phyloP scores from a whole-genome alignment of 768 basidiomycete species.

The Kwoniella mangroviensis region DNA sequence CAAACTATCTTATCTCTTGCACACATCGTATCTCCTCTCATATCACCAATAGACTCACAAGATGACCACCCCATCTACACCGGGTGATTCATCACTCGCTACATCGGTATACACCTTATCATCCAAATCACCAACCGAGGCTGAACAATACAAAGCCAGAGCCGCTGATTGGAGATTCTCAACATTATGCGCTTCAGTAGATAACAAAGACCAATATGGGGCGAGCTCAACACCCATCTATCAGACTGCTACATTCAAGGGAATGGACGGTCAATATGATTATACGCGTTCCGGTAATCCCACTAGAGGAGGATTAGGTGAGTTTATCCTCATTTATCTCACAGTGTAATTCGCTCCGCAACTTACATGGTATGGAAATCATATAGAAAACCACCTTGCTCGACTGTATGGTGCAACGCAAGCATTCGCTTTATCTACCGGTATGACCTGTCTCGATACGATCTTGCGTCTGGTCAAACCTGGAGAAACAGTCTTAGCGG shows the following conservation, averaged over 20 bases:
- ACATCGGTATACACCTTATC: constrained; percentile 47
- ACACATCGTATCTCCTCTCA: background rate
- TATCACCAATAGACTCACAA: constrained; percentile 1
- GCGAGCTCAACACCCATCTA: constrained; percentile 95
- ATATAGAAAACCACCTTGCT: constrained; percentile 89
- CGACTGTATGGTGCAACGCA: constrained; percentile 91
- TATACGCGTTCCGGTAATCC: constrained; percentile 96
- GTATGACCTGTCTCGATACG: constrained; percentile 96
- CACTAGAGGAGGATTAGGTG: constrained; percentile 91
- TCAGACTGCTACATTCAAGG: constrained; percentile 98
- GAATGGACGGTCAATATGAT: constrained; percentile 79
- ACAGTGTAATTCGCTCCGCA: background rate
- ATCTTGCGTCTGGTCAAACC: constrained; percentile 93
- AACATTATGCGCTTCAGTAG: constrained; percentile 55
- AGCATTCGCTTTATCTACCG: constrained; percentile 91
- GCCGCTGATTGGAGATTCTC: constrained; percentile 54
- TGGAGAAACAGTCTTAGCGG: constrained; percentile 92
- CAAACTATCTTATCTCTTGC: background rate
- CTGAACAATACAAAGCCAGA: constrained; percentile 35
- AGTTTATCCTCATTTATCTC: constrained; percentile 37
- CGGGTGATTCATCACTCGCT: constrained; percentile 50
- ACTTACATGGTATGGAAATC: background rate
- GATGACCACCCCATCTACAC: constrained; percentile 40
- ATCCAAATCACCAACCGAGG: constrained; percentile 32
- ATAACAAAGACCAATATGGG: constrained; percentile 92